phyloP scores from a whole-genome alignment of 2,329 filamentous ascomycete genomes.

The Graphiopsis chlorocephala region DNA sequence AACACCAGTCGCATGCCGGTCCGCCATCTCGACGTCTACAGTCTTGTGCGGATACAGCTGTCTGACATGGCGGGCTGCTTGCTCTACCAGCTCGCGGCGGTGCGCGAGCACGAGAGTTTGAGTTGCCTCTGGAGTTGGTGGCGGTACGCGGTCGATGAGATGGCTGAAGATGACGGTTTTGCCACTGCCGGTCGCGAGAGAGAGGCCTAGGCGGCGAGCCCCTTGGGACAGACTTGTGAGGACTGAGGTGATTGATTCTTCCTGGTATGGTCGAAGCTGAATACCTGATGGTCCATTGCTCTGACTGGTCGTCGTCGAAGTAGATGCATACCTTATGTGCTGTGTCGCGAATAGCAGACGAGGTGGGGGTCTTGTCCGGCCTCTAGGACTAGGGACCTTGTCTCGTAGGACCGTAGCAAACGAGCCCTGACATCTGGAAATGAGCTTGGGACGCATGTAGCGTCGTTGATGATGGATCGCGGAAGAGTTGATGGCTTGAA shows the following conservation, averaged over 20 bases:
- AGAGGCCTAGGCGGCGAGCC: slow-evolving; percentile 75
- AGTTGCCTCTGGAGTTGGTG: slow-evolving; percentile 56
- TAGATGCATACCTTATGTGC: background rate
- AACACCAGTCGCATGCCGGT: slow-evolving; percentile 67
- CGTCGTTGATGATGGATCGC: background rate
- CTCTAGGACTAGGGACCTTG: background rate
- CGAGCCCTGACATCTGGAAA: background rate
- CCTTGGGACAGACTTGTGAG: slow-evolving; percentile 65
- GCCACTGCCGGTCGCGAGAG: slow-evolving; percentile 79
- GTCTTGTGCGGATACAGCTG: slow-evolving; percentile 74
- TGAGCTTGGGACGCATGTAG: slow-evolving; percentile 14
- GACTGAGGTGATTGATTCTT: slow-evolving; percentile 83
- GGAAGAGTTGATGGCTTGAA: background rate
- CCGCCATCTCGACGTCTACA: slow-evolving; percentile 91
- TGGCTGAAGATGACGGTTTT: slow-evolving; percentile 98
- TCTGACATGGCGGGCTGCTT: slow-evolving; percentile 82
- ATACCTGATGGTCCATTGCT: slow-evolving; percentile 2
- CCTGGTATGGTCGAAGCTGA: slow-evolving; percentile 74
- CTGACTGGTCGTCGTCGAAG: background rate
- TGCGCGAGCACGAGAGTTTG: slow-evolving; percentile 91
- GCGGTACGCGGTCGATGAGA: slow-evolving; percentile 73
- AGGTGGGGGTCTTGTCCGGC: background rate
- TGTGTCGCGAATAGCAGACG: background rate
- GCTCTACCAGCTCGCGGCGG: slow-evolving; percentile 87
- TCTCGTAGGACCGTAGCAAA: background rate